Evolutionary conservation across 2,329 filamentous ascomycete genomes (phyloP).

Genomic region (Sphaerulina musiva): DNA sequence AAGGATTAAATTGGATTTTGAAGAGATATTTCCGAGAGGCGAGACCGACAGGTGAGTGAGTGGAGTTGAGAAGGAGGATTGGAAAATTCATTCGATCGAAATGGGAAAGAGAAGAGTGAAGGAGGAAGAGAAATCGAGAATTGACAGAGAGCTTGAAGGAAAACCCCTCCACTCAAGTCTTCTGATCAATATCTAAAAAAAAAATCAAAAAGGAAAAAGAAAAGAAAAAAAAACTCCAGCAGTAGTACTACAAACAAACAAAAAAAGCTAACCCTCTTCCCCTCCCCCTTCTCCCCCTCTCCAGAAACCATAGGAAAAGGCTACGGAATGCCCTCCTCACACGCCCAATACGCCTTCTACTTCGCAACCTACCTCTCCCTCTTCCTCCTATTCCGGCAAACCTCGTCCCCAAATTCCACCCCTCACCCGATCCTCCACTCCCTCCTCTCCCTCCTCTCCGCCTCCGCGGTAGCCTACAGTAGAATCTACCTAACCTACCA

Average conservation of each 20-base stretch:
- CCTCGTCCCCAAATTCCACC: conserved; percentile 45
- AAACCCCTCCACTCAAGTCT: too few relatives aligned
- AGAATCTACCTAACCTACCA: conserved; percentile 91
- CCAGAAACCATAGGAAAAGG: conserved; percentile 79
- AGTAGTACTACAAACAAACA: too few relatives aligned
- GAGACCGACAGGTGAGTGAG: conserved; percentile 63
- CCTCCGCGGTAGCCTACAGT: conserved; percentile 61
- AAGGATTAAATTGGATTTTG: conserved; percentile 79
- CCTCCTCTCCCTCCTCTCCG: conserved; percentile 36
- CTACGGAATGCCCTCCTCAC: conserved; percentile 94
- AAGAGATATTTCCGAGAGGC: conserved; percentile 92
- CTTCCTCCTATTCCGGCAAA: conserved; percentile 63
- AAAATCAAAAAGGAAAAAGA: too few relatives aligned
- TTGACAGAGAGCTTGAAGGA: neutral
- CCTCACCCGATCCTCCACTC: conserved; percentile 45
- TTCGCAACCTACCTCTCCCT: conserved; percentile 79
- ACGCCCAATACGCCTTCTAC: conserved; percentile 90
- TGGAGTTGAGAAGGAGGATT: neutral
- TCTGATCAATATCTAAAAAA: too few relatives aligned
- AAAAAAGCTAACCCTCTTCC: too few relatives aligned
- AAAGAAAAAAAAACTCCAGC: too few relatives aligned
- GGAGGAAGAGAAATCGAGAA: neutral
- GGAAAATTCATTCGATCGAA: neutral
- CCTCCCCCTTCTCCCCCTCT: too few relatives aligned
- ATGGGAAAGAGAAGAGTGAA: conserved; percentile 8